Evolutionary conservation across 345 rosid species (phyloP).

Genomic region (Laguncularia racemosa): DNA sequence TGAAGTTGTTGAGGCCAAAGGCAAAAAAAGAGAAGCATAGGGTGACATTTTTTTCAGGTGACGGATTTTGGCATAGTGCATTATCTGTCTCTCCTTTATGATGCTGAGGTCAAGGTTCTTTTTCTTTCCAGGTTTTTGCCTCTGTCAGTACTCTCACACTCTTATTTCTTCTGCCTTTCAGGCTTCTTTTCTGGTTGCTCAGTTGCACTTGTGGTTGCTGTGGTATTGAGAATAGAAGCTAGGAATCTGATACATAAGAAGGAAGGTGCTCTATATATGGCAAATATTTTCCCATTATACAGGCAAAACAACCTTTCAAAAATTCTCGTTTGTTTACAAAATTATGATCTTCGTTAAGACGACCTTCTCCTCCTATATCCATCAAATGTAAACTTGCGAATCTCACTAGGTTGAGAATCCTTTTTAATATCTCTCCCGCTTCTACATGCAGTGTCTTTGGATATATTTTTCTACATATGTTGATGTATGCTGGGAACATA

Average conservation of each 20-base stretch:
- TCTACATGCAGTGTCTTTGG: conserved; percentile 53
- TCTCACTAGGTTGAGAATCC: no score
- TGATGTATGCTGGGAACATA: conserved; percentile 44
- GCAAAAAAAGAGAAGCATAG: conserved; percentile 53
- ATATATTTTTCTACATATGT: conserved; percentile 53
- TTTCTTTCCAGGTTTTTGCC: no score
- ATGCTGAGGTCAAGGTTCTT: neutral
- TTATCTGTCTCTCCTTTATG: neutral
- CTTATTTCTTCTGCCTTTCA: conserved; percentile 15
- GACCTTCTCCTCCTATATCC: neutral
- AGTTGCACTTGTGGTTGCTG: conserved; percentile 43
- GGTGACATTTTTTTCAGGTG: conserved; percentile 57
- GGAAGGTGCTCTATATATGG: conserved; percentile 45
- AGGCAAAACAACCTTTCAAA: conserved; percentile 28
- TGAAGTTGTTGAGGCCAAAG: conserved; percentile 58
- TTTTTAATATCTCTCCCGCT: neutral
- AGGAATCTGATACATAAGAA: conserved; percentile 35
- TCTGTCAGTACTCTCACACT: neutral
- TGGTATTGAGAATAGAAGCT: conserved; percentile 43
- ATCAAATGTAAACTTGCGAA: no score
- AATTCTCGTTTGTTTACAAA: neutral
- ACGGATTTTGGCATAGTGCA: conserved; percentile 2
- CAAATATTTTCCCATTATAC: conserved; percentile 67
- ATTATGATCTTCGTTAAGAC: neutral
- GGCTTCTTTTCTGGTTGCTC: conserved; percentile 67